phyloP scores from a whole-genome alignment of 2,329 filamentous ascomycete genomes.

The Uncinocarpus reesii region DNA sequence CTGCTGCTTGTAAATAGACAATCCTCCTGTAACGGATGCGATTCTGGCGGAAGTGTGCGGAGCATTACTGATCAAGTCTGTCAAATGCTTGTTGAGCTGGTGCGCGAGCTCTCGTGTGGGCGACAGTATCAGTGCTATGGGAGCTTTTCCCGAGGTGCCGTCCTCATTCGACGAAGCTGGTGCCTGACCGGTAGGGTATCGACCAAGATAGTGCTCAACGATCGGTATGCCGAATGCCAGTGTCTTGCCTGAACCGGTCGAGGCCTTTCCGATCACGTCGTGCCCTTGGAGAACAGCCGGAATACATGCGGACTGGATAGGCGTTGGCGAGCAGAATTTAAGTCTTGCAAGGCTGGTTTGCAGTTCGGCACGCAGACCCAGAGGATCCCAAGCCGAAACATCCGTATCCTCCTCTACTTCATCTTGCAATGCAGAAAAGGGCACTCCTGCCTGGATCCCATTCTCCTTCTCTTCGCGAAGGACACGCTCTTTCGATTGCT shows the following conservation, averaged over 20 bases:
- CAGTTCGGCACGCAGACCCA: slow-evolving; percentile 62
- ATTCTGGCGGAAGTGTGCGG: slow-evolving; percentile 53
- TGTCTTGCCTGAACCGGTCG: slow-evolving; percentile 94
- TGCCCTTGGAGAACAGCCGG: slow-evolving; percentile 72
- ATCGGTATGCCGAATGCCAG: slow-evolving; percentile 91
- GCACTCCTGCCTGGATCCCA: slow-evolving; percentile 26
- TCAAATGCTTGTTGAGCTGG: slow-evolving; percentile 76
- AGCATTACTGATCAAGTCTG: slow-evolving; percentile 56
- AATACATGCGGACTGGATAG: slow-evolving; percentile 70
- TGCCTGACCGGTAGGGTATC: slow-evolving; percentile 28
- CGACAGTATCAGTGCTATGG: slow-evolving; percentile 71
- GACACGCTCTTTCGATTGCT: slow-evolving; percentile 21
- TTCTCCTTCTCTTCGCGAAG: background rate
- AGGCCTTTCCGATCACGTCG: slow-evolving; percentile 90
- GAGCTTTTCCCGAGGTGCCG: slow-evolving; percentile 32
- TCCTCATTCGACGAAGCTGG: slow-evolving; percentile 31
- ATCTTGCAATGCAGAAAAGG: slow-evolving; percentile 32
- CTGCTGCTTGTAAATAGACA: slow-evolving; percentile 92
- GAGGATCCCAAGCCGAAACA: slow-evolving; percentile 64
- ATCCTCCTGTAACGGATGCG: slow-evolving; percentile 81
- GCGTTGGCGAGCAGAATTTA: slow-evolving; percentile 68
- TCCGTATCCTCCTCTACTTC: slow-evolving; percentile 50
- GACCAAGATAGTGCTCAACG: slow-evolving; percentile 65
- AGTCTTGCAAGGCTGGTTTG: slow-evolving; percentile 67
- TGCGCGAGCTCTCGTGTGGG: slow-evolving; percentile 90